Evolutionary conservation across 1,284 basidiomycete genomes (phyloP).

Genomic region (Mycena sp.): DNA sequence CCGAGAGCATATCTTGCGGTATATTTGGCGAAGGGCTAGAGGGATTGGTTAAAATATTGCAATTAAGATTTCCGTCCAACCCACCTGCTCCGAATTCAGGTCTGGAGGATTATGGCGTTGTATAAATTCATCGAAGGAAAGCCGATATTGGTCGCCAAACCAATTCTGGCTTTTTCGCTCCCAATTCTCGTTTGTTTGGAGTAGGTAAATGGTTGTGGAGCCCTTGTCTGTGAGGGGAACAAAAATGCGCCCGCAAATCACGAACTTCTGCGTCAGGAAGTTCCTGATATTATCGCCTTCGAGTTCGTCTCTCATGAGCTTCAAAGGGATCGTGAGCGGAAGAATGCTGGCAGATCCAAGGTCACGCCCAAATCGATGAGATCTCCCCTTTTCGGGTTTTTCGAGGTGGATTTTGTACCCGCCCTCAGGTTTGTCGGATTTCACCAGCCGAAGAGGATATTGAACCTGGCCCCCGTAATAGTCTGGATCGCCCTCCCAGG

Average conservation of each 20-base stretch:
- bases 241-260: slow-evolving; percentile 71
- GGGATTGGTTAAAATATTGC: not conserved
- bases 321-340: slow-evolving; percentile 59
- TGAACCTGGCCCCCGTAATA: slow-evolving; percentile 79
- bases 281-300: slow-evolving; percentile 39
- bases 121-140: slow-evolving; percentile 59
- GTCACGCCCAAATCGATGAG: slow-evolving; percentile 68
- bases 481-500: slow-evolving; percentile 54
- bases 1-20: slow-evolving; percentile 70
- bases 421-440: slow-evolving; percentile 16
- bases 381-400: slow-evolving; percentile 62
- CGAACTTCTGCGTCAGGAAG: slow-evolving; percentile 55
- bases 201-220: slow-evolving; percentile 56
- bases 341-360: slow-evolving; percentile 71
- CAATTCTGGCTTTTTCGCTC: slow-evolving; percentile 39
- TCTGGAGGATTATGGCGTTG: slow-evolving; percentile 70
- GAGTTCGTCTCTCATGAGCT: slow-evolving; percentile 48
- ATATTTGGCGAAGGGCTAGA: slow-evolving; percentile 73
- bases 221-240: slow-evolving; percentile 71
- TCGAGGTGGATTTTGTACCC: slow-evolving; percentile 55
- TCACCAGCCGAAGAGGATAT: slow-evolving; percentile 58
- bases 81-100: slow-evolving; percentile 66
- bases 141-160: slow-evolving; percentile 58
- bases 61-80: slow-evolving; percentile 18
- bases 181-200: slow-evolving; percentile 63